phyloP scores from a whole-genome alignment of 352 stramenopile species.

The Globisporangium camurandrum region DNA sequence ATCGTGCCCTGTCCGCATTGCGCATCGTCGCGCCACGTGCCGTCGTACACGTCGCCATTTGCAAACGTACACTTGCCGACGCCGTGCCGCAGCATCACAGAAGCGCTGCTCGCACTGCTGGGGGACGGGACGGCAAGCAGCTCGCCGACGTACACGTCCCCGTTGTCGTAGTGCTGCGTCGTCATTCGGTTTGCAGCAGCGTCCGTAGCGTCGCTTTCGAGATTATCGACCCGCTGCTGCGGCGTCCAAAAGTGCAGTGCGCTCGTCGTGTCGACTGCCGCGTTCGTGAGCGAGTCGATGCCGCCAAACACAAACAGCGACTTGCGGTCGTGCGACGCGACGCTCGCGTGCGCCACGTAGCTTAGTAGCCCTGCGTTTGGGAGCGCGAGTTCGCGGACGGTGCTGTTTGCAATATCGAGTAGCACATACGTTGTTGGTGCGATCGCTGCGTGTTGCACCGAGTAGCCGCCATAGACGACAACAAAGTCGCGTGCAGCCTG shows the following conservation, averaged over 20 bases:
- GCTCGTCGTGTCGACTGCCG: constrained; percentile 29
- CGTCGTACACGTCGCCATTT: constrained; percentile 57
- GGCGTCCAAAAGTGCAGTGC: constrained; percentile 57
- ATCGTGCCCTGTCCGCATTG: constrained; percentile 46
- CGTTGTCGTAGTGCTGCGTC: constrained; percentile 42
- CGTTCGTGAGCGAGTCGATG: constrained; percentile 15
- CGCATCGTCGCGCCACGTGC: constrained; percentile 47
- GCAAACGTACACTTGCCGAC: constrained; percentile 55
- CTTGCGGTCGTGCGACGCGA: constrained; percentile 25
- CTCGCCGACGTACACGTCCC: constrained; percentile 66
- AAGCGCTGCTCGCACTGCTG: constrained; percentile 8
- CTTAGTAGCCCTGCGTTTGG: constrained; percentile 29
- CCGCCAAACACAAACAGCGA: constrained; percentile 62
- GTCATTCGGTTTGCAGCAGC: constrained; percentile 28
- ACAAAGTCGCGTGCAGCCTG: constrained; percentile 14
- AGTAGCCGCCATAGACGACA: constrained; percentile 56
- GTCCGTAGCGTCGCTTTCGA: constrained; percentile 21
- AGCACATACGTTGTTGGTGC: constrained; percentile 26
- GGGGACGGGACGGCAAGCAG: constrained; percentile 17
- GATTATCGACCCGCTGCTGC: constrained; percentile 22
- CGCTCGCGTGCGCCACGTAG: constrained; percentile 37
- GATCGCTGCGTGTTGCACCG: constrained; percentile 17
- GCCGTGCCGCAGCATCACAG: constrained; percentile 25
- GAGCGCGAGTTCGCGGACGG: constrained; percentile 19
- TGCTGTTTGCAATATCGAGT: constrained; percentile 24